phyloP scores from a whole-genome alignment of 257 asterid species.

The Solanum okadae region DNA sequence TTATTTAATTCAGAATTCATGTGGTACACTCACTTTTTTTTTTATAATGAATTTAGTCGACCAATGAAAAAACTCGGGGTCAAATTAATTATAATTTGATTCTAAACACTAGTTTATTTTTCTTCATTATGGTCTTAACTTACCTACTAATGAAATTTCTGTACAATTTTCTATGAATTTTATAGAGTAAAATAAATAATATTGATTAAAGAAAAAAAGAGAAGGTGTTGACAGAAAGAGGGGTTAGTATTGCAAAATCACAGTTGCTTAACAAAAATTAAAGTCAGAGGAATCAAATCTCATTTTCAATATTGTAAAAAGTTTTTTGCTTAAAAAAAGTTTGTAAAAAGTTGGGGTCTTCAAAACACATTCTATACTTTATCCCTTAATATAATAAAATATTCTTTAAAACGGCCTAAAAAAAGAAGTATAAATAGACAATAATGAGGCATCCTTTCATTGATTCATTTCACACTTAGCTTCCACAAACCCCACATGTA shows the following conservation, averaged over 20 bases:
- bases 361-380: background rate
- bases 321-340: background rate
- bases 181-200: background rate
- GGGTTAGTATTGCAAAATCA: background rate
- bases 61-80: background rate
- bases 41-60: background rate
- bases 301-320: constrained; percentile 7
- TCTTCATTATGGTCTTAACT: background rate
- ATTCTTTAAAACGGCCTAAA: constrained; percentile 4
- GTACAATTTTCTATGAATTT: background rate
- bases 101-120: background rate
- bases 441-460: background rate
- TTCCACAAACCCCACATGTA: background rate
- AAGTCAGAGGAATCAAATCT: constrained; percentile 31
- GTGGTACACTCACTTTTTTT: background rate
- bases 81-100: background rate
- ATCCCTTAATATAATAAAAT: background rate
- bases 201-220: background rate
- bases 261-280: constrained; percentile 32
- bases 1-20: background rate
- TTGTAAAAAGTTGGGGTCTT: constrained; percentile 12
- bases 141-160: background rate
- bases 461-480: background rate
- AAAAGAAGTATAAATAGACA: background rate
- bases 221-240: background rate